Conservation (phyloP, 805 yeast genomes). For the Candida montana region DNA sequence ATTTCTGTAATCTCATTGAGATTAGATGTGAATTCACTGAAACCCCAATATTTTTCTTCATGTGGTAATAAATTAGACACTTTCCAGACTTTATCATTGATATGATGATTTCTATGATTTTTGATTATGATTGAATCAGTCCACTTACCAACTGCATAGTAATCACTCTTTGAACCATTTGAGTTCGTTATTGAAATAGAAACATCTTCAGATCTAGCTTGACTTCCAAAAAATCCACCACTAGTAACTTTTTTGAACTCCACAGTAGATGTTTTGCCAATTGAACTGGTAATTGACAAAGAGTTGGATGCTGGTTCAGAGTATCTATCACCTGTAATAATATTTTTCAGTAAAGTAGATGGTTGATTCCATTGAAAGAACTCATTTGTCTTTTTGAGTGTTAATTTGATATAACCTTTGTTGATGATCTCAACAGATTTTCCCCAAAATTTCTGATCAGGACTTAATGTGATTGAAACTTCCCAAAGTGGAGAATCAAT, state of each 20-base stretch:
- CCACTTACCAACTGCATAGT: slow-evolving; percentile 67
- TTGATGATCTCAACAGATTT: slow-evolving; percentile 81
- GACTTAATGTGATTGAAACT: slow-evolving; percentile 55
- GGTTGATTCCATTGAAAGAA: slow-evolving; percentile 77
- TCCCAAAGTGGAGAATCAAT: slow-evolving; percentile 75
- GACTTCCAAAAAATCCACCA: slow-evolving; percentile 81
- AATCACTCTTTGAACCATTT: slow-evolving; percentile 15
- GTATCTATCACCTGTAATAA: slow-evolving; percentile 93
- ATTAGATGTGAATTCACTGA: slow-evolving; percentile 75
- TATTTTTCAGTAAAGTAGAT: slow-evolving; percentile 72
- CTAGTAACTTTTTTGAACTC: slow-evolving; percentile 53
- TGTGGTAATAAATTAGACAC: slow-evolving; percentile 60
- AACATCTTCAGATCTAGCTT: slow-evolving; percentile 65
- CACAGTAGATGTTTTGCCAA: slow-evolving; percentile 64
- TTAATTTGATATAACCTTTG: slow-evolving; percentile 60
- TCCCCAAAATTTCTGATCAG: slow-evolving; percentile 92
- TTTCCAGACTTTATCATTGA: slow-evolving; percentile 57
- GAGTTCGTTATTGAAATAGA: slow-evolving; percentile 29
- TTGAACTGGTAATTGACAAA: slow-evolving; percentile 59
- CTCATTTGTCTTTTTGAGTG: slow-evolving; percentile 58
- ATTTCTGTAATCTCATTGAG: slow-evolving; percentile 73
- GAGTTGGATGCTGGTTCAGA: slow-evolving; percentile 70
- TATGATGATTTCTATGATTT: slow-evolving; percentile 15
- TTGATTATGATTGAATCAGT: slow-evolving; percentile 53
- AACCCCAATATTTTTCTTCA: slow-evolving; percentile 69